Evolutionary conservation across 169 alveolate genomes (phyloP), one percentile per base, ranked within the genome.

Genomic region (Cryptosporidium viatorum): DNA sequence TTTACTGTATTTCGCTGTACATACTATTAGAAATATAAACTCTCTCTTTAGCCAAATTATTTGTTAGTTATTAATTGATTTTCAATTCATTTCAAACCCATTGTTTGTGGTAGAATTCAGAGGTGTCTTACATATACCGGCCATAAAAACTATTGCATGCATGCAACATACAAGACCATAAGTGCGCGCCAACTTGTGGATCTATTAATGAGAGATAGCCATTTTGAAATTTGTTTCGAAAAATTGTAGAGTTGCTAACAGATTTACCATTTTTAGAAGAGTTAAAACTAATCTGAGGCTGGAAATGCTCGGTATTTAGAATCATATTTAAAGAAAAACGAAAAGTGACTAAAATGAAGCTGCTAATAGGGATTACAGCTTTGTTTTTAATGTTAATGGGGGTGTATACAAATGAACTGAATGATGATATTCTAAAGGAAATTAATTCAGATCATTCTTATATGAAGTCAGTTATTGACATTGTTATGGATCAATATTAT

Each of bases 401-500:
- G 9, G 69, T 26, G 8, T 45, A 10, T 50, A 10, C 45, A 29
- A 29, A 45, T 21, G 67, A 51, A 50, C 2, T 33, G 33, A 35
- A 31, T 9, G 51, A 71, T 18, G 7, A 14, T 48, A 65, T 50
- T 71, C 4, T 26, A 10, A 65, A 73, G 21, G 70, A 37, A 21
- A 26, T 41, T 37, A 48, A 67, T 58, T 69, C 45, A n/a, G 75
- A 80, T n/a, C 69, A 65, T 0, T 58, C 43, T 6, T 67, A 62
- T 26, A 10, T 80, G 12, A 43, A 62, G 26, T 39, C 45, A 21
- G 62, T 80, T n/a, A 31, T 62, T 1, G 89, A 80, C 16, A 26
- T 62, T 23, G 26, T 33, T 16, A 10, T 80, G 62, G 73, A 59
- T n/a, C 89, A 80, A 35, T 80, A 80, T 41, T 31, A 80, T 39